phyloP scores from a whole-genome alignment of 2,329 filamentous ascomycete species.

The Epichloe elymi region DNA sequence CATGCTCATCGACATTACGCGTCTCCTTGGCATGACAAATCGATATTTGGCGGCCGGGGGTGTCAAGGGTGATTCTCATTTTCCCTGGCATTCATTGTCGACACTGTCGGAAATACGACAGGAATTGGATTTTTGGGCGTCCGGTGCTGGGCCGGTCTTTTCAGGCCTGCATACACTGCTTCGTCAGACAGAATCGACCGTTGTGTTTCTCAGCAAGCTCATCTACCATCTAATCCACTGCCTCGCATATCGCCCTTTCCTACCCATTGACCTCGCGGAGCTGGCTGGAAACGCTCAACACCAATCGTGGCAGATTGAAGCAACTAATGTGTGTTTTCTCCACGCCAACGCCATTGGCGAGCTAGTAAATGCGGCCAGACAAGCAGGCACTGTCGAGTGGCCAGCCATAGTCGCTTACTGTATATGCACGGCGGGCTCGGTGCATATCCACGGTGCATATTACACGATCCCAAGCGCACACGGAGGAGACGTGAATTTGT shows the following conservation, averaged over 20 bases:
- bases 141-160: slow-evolving; percentile 68
- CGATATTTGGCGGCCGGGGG: slow-evolving; percentile 74
- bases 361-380: slow-evolving; percentile 64
- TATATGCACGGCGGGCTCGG: slow-evolving; percentile 73
- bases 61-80: slow-evolving; percentile 80
- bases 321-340: slow-evolving; percentile 73
- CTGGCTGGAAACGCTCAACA: slow-evolving; percentile 70
- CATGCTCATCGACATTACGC: slow-evolving; percentile 73
- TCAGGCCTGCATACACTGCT: slow-evolving; percentile 64
- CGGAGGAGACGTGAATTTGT: slow-evolving; percentile 45
- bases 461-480: slow-evolving; percentile 43
- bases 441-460: slow-evolving; percentile 76
- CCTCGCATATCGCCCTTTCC: slow-evolving; percentile 73
- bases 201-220: slow-evolving; percentile 69
- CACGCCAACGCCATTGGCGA: slow-evolving; percentile 83
- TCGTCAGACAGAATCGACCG: slow-evolving; percentile 63
- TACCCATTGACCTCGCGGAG: slow-evolving; percentile 73
- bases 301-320: slow-evolving; percentile 86
- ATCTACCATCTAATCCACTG: slow-evolving; percentile 82
- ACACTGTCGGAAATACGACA: slow-evolving; percentile 77
- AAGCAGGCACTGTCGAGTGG: slow-evolving; percentile 66
- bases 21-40: slow-evolving; percentile 72
- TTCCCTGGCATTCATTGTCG: slow-evolving; percentile 79
- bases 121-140: slow-evolving; percentile 72
- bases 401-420: slow-evolving; percentile 79